A percentile compares a stretch with the other conserved stretches of the same genome.
Conservation (phyloP, 257 asterid genomes). For the Datura wrightii region DNA sequence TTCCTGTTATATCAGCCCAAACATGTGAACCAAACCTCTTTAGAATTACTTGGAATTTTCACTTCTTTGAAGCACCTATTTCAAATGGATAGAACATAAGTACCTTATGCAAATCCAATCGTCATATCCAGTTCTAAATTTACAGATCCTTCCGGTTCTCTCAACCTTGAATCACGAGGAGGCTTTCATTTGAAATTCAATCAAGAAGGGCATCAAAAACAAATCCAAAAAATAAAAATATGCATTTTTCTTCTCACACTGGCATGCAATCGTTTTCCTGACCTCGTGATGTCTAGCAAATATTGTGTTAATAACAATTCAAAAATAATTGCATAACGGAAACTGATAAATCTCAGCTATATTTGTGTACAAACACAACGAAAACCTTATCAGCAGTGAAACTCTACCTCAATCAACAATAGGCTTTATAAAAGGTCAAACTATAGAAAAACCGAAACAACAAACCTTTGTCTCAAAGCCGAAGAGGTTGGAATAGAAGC, state of each 20-base stretch:
- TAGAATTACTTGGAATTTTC: background rate
- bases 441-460: constrained; percentile 15
- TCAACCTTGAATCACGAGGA: constrained; percentile 4
- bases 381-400: constrained; percentile 24
- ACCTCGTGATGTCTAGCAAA: constrained; percentile 6
- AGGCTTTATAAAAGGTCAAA: constrained; percentile 8
- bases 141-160: background rate
- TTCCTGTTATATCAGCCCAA: background rate
- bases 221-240: background rate
- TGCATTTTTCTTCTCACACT: constrained; percentile 20
- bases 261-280: background rate
- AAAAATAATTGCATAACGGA: background rate
- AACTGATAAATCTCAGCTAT: background rate
- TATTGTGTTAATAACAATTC: background rate
- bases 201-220: background rate
- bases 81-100: constrained; percentile 5
- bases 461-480: constrained; percentile 98
- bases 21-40: constrained; percentile 22
- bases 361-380: background rate
- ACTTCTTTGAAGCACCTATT: constrained; percentile 13
- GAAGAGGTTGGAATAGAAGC: constrained; percentile 96
- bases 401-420: background rate
- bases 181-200: background rate
- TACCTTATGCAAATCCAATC: background rate
- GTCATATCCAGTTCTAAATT: background rate